Conservation (phyloP, 2,329 filamentous ascomycete species). For the Ophiostoma perfectum region DNA sequence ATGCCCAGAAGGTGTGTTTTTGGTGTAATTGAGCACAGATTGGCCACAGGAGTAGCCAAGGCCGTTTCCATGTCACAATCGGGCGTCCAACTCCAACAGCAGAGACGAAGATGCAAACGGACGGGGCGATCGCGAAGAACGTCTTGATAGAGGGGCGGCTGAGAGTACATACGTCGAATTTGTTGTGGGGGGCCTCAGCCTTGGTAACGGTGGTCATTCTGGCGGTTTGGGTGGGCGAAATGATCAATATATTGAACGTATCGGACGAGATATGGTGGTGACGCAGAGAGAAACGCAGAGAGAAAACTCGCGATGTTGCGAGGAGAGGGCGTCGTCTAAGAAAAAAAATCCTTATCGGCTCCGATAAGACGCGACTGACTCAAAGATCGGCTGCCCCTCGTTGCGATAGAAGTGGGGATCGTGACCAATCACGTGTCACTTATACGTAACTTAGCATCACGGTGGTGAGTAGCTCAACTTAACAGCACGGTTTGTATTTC, state of each 20-base stretch:
- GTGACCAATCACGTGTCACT: background rate
- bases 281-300: slow-evolving; percentile 15
- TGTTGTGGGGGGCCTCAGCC: slow-evolving; percentile 21
- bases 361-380: slow-evolving; percentile 12
- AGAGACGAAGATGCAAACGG: background rate
- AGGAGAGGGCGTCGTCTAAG: background rate
- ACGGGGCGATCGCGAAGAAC: background rate
- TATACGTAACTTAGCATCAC: background rate
- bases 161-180: slow-evolving; percentile 20
- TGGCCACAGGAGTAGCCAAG: no score
- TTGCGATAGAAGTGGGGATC: background rate
- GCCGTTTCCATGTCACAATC: background rate
- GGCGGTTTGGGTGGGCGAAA: background rate
- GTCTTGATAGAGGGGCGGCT: background rate
- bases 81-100: background rate
- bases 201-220: slow-evolving; percentile 18
- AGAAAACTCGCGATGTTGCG: background rate
- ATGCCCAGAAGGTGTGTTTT: background rate
- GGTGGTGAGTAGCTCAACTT: no score
- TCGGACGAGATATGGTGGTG: slow-evolving; percentile 11
- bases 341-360: slow-evolving; percentile 15
- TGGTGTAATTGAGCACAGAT: background rate
- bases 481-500: no score
- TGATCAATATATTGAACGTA: slow-evolving; percentile 9
- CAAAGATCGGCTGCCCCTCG: slow-evolving; percentile 4